Percentiles rank a stretch among this genome's conserved stretches.
Evolutionary conservation across 345 rosid genomes (phyloP).

Genomic region (Rhodomyrtus tomentosa): DNA sequence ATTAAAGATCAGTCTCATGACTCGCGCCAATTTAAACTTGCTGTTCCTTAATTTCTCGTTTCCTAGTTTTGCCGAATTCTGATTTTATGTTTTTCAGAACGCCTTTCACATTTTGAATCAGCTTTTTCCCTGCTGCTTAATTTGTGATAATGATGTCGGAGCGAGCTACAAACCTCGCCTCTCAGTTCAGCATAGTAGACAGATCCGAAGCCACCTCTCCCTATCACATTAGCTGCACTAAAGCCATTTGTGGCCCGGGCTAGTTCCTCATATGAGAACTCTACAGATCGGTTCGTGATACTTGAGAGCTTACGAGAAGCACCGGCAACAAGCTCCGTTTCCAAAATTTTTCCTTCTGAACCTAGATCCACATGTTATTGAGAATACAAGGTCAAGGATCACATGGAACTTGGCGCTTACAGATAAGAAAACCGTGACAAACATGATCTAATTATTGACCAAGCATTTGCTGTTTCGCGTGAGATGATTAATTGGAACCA

Average conservation of each 20-base stretch:
- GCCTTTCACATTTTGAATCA: not conserved
- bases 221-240: constrained; percentile 17
- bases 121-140: not conserved
- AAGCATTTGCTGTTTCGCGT: not conserved
- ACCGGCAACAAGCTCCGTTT: not conserved
- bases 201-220: constrained; percentile 26
- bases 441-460: not conserved
- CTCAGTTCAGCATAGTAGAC: constrained; percentile 28
- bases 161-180: constrained; percentile 19
- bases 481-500: not conserved
- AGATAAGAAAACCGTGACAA: not conserved
- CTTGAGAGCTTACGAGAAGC: constrained; percentile 4
- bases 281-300: constrained; percentile 17
- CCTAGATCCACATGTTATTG: not conserved
- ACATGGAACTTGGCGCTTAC: not conserved
- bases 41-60: not conserved
- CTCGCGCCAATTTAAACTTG: not conserved
- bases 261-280: constrained; percentile 18
- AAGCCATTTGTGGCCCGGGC: constrained; percentile 21
- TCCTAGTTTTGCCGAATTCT: not conserved
- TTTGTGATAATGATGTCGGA: not conserved
- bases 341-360: constrained; percentile 9
- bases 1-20: not conserved
- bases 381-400: not conserved
- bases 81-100: not conserved